Conservation (phyloP, 768 basidiomycete species). For the Pleurotus ostreatus region DNA sequence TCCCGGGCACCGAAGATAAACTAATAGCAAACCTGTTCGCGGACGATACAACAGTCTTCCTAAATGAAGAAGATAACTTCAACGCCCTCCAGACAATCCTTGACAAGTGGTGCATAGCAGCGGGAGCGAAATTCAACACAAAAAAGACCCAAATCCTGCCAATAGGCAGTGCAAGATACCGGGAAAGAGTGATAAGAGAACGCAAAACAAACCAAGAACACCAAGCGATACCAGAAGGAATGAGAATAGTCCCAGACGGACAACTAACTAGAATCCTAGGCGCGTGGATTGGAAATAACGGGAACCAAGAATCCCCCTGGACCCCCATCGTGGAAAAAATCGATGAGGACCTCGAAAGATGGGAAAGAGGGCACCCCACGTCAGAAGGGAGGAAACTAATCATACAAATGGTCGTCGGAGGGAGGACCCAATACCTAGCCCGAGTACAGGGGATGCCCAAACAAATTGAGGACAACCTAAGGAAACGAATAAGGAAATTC, state of each 20-base stretch:
- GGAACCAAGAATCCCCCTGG: neutral
- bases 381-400: conserved; percentile 12
- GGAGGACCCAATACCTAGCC: conserved; percentile 22
- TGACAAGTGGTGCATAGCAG: conserved; percentile 20
- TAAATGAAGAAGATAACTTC: conserved; percentile 1
- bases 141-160: neutral
- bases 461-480: conserved; percentile 6
- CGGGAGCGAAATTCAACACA: conserved; percentile 11
- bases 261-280: neutral
- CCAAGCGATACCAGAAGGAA: neutral
- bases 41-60: conserved; percentile 29
- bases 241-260: neutral
- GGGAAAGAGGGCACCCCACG: neutral
- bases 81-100: conserved; percentile 10
- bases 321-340: neutral
- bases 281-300: neutral
- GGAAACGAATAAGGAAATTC: neutral
- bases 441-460: conserved; percentile 24
- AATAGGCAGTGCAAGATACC: neutral
- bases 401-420: conserved; percentile 17
- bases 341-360: neutral
- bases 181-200: neutral
- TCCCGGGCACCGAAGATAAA: conserved; percentile 12
- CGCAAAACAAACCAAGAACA: neutral
- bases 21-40: conserved; percentile 32